phyloP scores from a whole-genome alignment of 1,139 yeast genomes.

The Pneumocystis oryctolagi region DNA sequence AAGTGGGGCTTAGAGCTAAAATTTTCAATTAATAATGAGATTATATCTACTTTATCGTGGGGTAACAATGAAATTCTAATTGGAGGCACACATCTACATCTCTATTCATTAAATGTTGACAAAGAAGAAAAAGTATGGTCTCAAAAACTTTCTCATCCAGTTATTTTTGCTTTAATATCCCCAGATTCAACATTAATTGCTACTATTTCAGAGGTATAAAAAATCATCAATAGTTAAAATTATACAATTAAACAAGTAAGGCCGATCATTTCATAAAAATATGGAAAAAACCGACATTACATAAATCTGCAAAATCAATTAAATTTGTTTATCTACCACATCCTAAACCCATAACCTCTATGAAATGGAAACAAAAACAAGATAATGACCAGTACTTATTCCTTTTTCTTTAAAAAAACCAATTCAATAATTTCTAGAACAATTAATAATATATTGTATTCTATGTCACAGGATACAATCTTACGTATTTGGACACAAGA shows the following conservation, averaged over 20 bases:
- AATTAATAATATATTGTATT: neutral
- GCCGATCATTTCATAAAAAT: neutral
- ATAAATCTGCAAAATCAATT: neutral
- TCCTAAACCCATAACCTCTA: constrained; percentile 39
- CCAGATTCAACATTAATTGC: neutral
- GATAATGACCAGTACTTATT: constrained; percentile 14
- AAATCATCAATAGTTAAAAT: neutral
- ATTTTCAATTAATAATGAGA: neutral
- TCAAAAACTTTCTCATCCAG: neutral
- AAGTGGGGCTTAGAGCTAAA: neutral
- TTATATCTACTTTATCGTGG: neutral
- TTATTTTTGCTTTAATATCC: neutral
- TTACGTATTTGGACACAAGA: neutral
- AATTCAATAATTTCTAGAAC: neutral
- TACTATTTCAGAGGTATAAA: neutral
- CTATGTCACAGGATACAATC: neutral
- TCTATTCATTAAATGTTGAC: neutral
- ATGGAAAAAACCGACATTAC: neutral
- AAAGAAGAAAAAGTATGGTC: neutral
- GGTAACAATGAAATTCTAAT: neutral
- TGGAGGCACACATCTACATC: neutral
- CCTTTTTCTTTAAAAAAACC: neutral
- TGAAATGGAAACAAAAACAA: constrained; percentile 37
- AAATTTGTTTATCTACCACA: constrained; percentile 39
- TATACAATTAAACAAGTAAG: neutral